These are phyloP conservation scores for Pleurotus eryngii DNA, from an alignment of 768 basidiomycete genomes.

Conservation along the genomic window DNA sequence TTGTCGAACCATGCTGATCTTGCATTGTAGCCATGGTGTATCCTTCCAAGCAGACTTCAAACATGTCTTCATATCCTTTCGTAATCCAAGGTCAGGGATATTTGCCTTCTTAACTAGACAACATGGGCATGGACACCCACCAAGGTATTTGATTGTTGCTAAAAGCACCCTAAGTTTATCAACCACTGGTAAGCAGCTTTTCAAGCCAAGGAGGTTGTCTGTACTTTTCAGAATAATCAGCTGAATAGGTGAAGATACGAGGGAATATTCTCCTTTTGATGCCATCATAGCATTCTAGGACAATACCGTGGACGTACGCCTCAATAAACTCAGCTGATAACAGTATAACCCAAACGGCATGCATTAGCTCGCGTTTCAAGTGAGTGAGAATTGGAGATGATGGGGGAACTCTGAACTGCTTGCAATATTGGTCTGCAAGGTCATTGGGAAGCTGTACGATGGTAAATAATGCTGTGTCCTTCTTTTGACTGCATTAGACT, in stretches of 20 bases:
- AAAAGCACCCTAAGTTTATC: constrained; percentile 26
- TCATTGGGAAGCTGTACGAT: constrained; percentile 4
- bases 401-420: not conserved
- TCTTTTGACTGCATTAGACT: not conserved
- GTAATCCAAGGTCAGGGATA: constrained; percentile 24
- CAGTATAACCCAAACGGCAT: constrained; percentile 5
- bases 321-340: not conserved
- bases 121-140: constrained; percentile 32
- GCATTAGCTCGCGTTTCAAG: constrained; percentile 10
- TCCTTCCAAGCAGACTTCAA: constrained; percentile 6
- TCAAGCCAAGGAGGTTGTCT: constrained; percentile 1
- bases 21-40: not conserved
- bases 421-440: not conserved
- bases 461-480: too few relatives aligned
- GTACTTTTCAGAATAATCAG: constrained; percentile 25
- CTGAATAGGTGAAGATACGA: not conserved
- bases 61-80: constrained; percentile 13
- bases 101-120: constrained; percentile 28
- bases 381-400: constrained; percentile 2
- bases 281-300: constrained; percentile 8
- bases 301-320: constrained; percentile 7
- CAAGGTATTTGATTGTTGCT: constrained; percentile 29
- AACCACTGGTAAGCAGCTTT: too few relatives aligned
- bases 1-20: constrained; percentile 1
- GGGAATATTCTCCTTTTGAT: not conserved